Conservation (phyloP, 768 basidiomycete genomes). For the Mrakia blollopis region DNA sequence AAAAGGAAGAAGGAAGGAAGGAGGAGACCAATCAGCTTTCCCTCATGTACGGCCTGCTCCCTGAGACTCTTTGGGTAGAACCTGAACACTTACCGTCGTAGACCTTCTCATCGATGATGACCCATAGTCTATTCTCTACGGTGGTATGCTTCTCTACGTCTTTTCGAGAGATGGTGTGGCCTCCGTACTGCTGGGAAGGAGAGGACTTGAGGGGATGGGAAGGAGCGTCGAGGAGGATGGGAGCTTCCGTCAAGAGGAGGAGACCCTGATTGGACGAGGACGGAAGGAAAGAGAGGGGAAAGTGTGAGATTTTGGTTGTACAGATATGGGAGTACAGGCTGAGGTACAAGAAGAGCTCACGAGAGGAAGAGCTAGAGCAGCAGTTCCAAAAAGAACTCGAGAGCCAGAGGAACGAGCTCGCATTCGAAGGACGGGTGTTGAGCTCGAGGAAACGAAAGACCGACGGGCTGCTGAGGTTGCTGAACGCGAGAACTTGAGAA, state of each 20-base stretch:
- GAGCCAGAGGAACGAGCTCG: background rate
- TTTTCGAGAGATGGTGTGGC: background rate
- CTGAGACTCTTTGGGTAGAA: background rate
- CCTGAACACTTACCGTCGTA: background rate
- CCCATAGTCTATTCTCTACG: slow-evolving; percentile 3
- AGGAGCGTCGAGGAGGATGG: background rate
- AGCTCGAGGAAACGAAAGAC: background rate
- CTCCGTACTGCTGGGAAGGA: background rate
- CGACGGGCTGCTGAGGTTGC: background rate
- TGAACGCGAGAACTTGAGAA: slow-evolving; percentile 1
- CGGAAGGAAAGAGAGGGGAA: background rate
- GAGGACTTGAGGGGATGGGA: background rate
- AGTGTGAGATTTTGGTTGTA: background rate
- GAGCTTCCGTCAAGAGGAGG: slow-evolving; percentile 1
- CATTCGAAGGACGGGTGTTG: background rate
- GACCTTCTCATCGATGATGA: slow-evolving; percentile 9
- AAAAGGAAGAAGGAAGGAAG: too few species aligned
- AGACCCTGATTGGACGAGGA: too few species aligned
- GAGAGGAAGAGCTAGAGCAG: background rate
- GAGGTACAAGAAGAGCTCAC: background rate
- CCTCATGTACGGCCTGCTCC: background rate
- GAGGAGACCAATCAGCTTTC: background rate
- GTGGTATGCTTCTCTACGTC: slow-evolving; percentile 10
- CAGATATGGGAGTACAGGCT: too few species aligned
- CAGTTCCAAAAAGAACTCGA: background rate